Conservation (phyloP, 495 filamentous ascomycete genomes). For the Penicillium ucsense region DNA sequence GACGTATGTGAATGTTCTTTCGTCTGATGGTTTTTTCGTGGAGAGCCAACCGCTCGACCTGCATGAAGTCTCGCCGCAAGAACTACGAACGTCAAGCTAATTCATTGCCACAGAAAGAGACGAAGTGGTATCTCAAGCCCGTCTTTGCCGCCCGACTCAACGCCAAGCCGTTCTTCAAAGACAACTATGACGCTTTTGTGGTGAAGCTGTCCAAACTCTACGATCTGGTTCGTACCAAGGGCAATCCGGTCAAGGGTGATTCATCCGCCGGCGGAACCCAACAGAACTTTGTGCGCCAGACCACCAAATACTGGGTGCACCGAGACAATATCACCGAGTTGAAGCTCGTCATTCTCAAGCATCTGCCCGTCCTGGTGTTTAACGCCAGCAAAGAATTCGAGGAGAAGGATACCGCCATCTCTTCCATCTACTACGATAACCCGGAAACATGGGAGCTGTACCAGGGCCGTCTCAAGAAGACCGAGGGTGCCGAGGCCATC, state of each 20-base stretch:
- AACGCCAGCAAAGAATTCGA: conserved; percentile 97
- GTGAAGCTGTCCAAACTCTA: conserved; percentile 93
- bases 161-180: conserved; percentile 94
- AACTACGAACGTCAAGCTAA: conserved; percentile 5
- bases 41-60: too few species aligned
- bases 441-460: conserved; percentile 89
- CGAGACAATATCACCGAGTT: conserved; percentile 97
- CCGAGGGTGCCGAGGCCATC: conserved; percentile 93
- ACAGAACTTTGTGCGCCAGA: conserved; percentile 93
- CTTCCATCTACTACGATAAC: conserved; percentile 98
- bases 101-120: conserved; percentile 63
- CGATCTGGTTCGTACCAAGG: conserved; percentile 84
- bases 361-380: conserved; percentile 94
- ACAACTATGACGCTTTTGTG: conserved; percentile 95
- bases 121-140: conserved; percentile 83
- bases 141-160: conserved; percentile 89
- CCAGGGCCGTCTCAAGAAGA: conserved; percentile 88
- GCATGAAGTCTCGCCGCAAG: background rate
- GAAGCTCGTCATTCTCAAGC: conserved; percentile 95
- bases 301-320: conserved; percentile 99
- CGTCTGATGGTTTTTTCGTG: background rate
- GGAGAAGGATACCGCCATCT: conserved; percentile 79
- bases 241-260: conserved; percentile 87
- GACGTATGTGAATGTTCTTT: conserved; percentile 52
- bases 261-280: conserved; percentile 82